Base-by-base conservation (phyloP, 208 protist species). In the Leishmania tarentolae region DNA sequence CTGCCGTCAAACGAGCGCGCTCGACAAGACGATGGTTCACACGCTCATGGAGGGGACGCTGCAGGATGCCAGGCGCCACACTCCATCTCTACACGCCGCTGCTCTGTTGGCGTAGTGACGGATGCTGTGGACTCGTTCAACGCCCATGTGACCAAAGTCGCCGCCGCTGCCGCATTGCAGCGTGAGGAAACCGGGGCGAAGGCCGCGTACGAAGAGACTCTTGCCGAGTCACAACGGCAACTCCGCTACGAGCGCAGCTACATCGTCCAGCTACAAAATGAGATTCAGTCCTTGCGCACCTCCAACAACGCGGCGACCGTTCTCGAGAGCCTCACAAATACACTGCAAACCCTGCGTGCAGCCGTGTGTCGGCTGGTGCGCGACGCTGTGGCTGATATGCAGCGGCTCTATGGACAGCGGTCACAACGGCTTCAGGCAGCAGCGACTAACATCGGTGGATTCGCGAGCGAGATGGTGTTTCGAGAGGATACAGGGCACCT, bases 211-310 rank as follows among this genome's bases (percentile, higher is more conserved):
- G 71, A 75, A 61, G 71, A 59, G 37, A 35, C 56, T 9, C 53
- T 77, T 13, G 37, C n/a, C 47, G 73, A 77, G 50, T 35, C 40
- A 44, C 73, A 77, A 40, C 73, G 73, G 37, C 73, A 77, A 44
- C 73, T 77, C 13, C 56, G n/a, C 19, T 53, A 79, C 61, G 61
- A 79, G 61, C 76, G 76, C 40, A 70, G 63, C 47, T 79, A 72
- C 28, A 56, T 79, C 11, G 40, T 35, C 2, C 78, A 79, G 21
- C 47, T 86, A 31, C n/a, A 59, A 28, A 66, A 53, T 3, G 82
- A 86, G 24, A 35, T 86, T 3, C 52, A 69, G 46, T 72, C 47
- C 1, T 70, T 88, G 69, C 78, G 73, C 6, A 50, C 28, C 8
- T 75, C 80, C 21, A 80, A 35, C 52, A 21, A 56, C 52, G 53